A percentile compares a stretch with the other conserved stretches of the same genome.
phyloP scores from a whole-genome alignment of 2,329 filamentous ascomycete genomes.

The Fonsecaea monophora region DNA sequence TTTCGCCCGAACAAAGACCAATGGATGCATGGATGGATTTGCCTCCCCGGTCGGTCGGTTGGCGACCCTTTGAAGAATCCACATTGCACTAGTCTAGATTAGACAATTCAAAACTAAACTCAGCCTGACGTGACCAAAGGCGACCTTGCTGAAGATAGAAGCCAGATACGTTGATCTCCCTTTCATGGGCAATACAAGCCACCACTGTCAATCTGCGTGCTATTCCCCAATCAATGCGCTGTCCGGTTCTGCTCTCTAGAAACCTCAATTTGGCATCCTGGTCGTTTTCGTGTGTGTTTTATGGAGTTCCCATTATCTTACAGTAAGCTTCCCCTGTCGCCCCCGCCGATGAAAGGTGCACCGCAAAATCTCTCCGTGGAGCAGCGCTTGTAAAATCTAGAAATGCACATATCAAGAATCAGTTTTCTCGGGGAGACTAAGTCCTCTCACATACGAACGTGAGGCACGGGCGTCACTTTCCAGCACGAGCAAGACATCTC shows the following conservation, averaged over 20 bases:
- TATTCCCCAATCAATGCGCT: not conserved
- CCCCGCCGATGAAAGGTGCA: not conserved
- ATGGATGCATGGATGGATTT: not conserved
- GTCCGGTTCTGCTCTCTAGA: constrained; percentile 4
- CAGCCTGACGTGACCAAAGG: constrained; percentile 20
- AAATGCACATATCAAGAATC: constrained; percentile 35
- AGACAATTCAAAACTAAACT: constrained; percentile 7
- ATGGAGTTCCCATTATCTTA: constrained; percentile 25
- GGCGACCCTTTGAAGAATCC: not conserved
- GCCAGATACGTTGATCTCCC: constrained; percentile 5
- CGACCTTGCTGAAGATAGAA: not conserved
- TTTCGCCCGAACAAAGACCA: constrained; percentile 6
- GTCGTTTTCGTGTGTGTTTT: constrained; percentile 1
- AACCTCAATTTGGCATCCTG: not conserved
- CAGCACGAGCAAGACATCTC: constrained; percentile 80
- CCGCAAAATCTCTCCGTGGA: constrained; percentile 5
- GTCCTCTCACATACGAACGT: constrained; percentile 53
- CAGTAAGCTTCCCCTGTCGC: constrained; percentile 18
- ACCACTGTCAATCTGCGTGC: constrained; percentile 7
- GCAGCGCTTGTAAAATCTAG: constrained; percentile 27
- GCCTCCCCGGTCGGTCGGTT: not conserved
- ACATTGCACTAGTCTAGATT: constrained; percentile 5
- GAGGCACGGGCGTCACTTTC: constrained; percentile 72
- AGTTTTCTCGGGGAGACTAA: constrained; percentile 37
- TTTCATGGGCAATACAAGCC: constrained; percentile 11